Percentiles rank a stretch among this genome's conserved stretches.
These are phyloP conservation scores for Rhododendron ovatum DNA, from an alignment of 148 eudicot species.

Conservation along the genomic window DNA sequence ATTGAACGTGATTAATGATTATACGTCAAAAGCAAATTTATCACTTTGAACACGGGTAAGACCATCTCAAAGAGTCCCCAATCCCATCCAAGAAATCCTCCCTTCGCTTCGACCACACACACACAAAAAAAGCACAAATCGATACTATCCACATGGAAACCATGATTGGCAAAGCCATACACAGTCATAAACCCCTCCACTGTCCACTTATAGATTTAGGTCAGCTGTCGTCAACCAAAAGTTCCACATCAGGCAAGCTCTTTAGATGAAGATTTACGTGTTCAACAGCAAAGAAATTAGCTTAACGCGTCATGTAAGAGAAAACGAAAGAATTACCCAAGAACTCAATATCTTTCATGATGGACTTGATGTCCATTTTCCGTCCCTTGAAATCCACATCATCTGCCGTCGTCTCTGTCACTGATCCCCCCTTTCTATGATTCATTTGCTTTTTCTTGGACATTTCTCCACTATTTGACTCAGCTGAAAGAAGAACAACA, in stretches of 20 bases:
- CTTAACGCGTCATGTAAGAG: not conserved
- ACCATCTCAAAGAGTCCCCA: not conserved
- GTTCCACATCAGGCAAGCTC: not conserved
- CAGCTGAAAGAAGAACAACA: conserved; percentile 6
- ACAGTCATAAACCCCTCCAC: not conserved
- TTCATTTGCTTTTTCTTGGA: conserved; percentile 27
- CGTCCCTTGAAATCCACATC: conserved; percentile 38
- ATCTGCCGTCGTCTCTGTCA: conserved; percentile 10
- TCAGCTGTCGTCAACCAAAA: not conserved
- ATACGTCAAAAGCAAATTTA: not conserved
- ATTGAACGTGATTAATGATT: not conserved
- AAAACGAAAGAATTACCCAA: conserved; percentile 34
- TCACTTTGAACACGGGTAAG: not conserved
- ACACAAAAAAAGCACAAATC: not conserved
- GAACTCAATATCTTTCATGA: conserved; percentile 65
- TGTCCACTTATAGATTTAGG: not conserved
- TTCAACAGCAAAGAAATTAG: not conserved
- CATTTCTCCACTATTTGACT: conserved; percentile 14
- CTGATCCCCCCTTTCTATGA: conserved; percentile 9
- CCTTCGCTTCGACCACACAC: not conserved
- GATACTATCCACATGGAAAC: not conserved
- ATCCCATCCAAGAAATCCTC: not conserved
- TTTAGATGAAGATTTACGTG: not conserved
- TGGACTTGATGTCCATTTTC: conserved; percentile 51
- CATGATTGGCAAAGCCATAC: not conserved